Evolutionary conservation across 2,329 filamentous ascomycete species (phyloP).

Genomic region (Nigrospora oryzae): DNA sequence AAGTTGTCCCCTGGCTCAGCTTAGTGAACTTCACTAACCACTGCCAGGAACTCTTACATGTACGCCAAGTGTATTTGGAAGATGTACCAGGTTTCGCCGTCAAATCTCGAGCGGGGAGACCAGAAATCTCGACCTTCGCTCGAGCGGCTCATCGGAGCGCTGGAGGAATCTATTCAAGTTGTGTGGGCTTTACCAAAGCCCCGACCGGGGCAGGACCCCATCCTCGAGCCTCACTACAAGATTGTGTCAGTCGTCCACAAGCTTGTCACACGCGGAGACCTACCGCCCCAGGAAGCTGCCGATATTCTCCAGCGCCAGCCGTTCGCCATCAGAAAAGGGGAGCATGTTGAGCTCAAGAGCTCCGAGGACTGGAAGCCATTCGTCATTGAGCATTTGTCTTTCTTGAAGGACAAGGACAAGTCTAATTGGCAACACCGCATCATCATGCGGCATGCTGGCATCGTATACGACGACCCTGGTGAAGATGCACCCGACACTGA

Average conservation of each 20-base stretch:
- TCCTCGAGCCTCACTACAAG: conserved; percentile 90
- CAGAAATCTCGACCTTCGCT: conserved; percentile 26
- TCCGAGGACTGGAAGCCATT: conserved; percentile 54
- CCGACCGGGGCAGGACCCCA: conserved; percentile 58
- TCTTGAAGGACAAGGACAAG: conserved; percentile 67
- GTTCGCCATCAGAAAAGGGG: conserved; percentile 39
- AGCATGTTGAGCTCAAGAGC: conserved; percentile 43
- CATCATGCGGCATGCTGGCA: conserved; percentile 61
- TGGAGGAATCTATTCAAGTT: conserved; percentile 42
- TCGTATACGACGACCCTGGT: conserved; percentile 40
- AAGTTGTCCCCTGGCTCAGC: conserved; percentile 15
- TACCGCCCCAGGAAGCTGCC: conserved; percentile 39
- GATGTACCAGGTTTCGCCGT: conserved; percentile 44
- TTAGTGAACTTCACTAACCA: conserved; percentile 12
- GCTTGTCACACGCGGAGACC: conserved; percentile 51
- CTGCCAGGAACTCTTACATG: conserved; percentile 47
- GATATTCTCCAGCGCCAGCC: conserved; percentile 48
- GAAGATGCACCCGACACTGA: conserved; percentile 22
- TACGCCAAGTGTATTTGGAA: conserved; percentile 56
- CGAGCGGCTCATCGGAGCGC: conserved; percentile 33
- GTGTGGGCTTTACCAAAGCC: conserved; percentile 45
- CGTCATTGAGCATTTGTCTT: conserved; percentile 40
- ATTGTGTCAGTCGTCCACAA: conserved; percentile 77
- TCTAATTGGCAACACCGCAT: conserved; percentile 94
- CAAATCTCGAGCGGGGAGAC: conserved; percentile 35